Percentiles rank a stretch among this genome's conserved stretches.
These are phyloP conservation scores for Glycyrrhiza uralensis DNA, from an alignment of 306 rosid species.

Conservation along the genomic window DNA sequence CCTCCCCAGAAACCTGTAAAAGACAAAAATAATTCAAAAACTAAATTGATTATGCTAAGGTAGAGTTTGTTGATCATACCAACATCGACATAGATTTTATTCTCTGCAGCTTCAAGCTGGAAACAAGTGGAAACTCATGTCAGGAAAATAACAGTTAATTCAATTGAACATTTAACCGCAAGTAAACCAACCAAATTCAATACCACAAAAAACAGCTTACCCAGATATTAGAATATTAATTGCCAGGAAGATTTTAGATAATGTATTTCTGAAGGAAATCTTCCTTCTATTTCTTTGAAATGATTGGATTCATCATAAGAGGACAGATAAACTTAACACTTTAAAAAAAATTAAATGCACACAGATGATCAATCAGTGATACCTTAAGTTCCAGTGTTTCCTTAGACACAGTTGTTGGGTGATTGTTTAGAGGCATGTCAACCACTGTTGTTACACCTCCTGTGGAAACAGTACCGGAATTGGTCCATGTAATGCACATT, in stretches of 20 bases:
- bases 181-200: background rate
- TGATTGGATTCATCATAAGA: conserved; percentile 13
- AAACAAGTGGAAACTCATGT: conserved; percentile 15
- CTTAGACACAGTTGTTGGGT: conserved; percentile 78
- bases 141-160: conserved; percentile 14
- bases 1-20: conserved; percentile 98
- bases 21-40: conserved; percentile 9
- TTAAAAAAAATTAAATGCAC: background rate
- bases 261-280: background rate
- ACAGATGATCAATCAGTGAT: background rate
- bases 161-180: background rate
- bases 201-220: conserved; percentile 5
- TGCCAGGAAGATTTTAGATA: background rate
- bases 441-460: conserved; percentile 92
- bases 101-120: conserved; percentile 68
- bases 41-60: background rate
- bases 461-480: conserved; percentile 36
- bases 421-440: conserved; percentile 94
- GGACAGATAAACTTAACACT: background rate
- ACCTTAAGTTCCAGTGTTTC: conserved; percentile 86
- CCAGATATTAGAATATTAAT: background rate
- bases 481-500: background rate
- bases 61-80: conserved; percentile 50
- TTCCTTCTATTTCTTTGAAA: background rate
- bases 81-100: conserved; percentile 75